phyloP scores from a whole-genome alignment of 768 basidiomycete genomes.

The Boletus rubroflammeus region DNA sequence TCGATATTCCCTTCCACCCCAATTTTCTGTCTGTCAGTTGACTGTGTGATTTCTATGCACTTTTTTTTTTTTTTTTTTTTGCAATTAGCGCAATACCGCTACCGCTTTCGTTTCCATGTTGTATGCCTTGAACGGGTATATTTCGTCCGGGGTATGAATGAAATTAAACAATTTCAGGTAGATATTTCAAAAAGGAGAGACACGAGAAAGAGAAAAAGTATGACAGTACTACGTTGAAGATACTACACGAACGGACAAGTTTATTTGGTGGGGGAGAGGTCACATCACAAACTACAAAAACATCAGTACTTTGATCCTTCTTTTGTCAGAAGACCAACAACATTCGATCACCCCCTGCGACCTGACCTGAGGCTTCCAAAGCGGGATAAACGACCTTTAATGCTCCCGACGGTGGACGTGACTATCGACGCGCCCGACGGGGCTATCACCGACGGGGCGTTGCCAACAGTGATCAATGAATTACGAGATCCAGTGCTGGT shows the following conservation, averaged over 20 bases:
- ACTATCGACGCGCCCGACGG: conserved; percentile 56
- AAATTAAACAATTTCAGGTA: conserved; percentile 7
- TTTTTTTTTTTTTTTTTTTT: conserved; percentile 1
- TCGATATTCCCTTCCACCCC: conserved; percentile 18
- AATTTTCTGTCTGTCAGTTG: not conserved
- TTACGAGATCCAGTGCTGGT: conserved; percentile 54
- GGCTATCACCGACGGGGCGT: conserved; percentile 34
- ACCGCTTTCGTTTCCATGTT: conserved; percentile 14
- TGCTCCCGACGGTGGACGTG: conserved; percentile 61
- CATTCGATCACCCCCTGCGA: conserved; percentile 29
- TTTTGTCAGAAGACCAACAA: not conserved
- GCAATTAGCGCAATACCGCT: conserved; percentile 9
- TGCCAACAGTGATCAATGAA: conserved; percentile 72
- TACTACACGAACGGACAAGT: conserved; percentile 2
- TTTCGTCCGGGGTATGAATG: conserved; percentile 20
- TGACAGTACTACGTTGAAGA: not conserved
- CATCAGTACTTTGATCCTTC: not conserved
- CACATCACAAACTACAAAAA: not conserved
- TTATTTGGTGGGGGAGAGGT: not conserved
- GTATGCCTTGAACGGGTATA: conserved; percentile 18
- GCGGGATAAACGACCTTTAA: conserved; percentile 71
- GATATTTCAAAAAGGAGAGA: not conserved
- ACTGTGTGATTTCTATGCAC: conserved; percentile 7
- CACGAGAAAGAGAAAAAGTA: not conserved
- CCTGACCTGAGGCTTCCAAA: conserved; percentile 68